Evolutionary conservation across 495 filamentous ascomycete genomes (phyloP).

Genomic region (Neurospora sp.): DNA sequence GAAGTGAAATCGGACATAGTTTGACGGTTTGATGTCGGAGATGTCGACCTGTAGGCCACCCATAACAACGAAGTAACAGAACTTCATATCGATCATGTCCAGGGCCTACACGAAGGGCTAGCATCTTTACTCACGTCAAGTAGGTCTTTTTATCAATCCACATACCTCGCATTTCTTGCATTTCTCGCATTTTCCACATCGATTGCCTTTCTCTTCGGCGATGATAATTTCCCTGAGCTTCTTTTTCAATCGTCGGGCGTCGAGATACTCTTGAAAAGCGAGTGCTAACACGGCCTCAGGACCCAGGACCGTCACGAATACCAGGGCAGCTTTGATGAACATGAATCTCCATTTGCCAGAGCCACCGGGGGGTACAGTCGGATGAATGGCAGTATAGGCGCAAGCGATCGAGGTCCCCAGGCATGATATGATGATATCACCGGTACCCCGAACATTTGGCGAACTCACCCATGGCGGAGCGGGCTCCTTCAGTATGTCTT

Average conservation of each 20-base stretch:
- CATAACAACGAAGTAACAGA: not conserved
- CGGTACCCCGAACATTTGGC: not conserved
- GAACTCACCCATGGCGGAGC: not conserved
- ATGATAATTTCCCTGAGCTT: not conserved
- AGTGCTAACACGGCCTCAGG: not conserved
- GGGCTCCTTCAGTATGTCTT: not conserved
- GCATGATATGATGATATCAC: not conserved
- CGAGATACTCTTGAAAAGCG: not conserved
- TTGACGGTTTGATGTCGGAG: not conserved
- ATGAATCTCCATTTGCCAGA: not conserved
- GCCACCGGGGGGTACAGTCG: not conserved
- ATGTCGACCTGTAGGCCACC: not conserved
- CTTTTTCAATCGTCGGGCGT: not conserved
- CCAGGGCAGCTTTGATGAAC: not conserved
- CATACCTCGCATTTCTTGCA: not conserved
- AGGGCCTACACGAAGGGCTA: not conserved
- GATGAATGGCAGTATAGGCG: not conserved
- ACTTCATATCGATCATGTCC: not conserved
- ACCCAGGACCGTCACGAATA: not conserved
- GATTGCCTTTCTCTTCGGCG: not conserved
- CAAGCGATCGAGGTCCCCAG: not conserved
- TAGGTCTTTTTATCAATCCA: no score
- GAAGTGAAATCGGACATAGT: not conserved
- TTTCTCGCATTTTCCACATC: fast-evolving
- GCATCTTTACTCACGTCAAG: not conserved